phyloP scores from a whole-genome alignment of 2,329 filamentous ascomycete species.

The Fonsecaea monophora region DNA sequence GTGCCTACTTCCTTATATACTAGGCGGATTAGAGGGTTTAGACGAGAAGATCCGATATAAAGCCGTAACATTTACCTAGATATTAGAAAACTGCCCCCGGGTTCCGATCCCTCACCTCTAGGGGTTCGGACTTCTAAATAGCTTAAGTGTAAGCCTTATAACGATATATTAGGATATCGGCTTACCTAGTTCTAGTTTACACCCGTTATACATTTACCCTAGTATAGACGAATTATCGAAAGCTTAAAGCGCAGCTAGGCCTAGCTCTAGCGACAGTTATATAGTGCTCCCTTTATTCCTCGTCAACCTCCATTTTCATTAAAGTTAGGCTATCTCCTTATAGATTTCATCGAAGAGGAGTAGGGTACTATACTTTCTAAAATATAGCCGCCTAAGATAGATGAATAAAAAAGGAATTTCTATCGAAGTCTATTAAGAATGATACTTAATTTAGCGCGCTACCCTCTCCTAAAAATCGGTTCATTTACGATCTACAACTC shows the following conservation, averaged over 20 bases:
- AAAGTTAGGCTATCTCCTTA: too few species aligned
- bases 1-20: not conserved
- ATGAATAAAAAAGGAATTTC: too few species aligned
- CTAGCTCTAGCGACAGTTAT: too few species aligned
- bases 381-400: too few species aligned
- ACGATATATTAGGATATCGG: not conserved
- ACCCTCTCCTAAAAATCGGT: too few species aligned
- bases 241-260: not conserved
- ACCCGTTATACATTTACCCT: not conserved
- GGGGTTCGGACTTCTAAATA: not conserved
- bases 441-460: too few species aligned
- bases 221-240: not conserved
- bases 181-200: not conserved
- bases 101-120: not conserved
- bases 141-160: not conserved
- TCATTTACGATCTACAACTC: too few species aligned
- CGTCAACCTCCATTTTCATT: too few species aligned
- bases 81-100: not conserved
- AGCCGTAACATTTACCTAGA: not conserved
- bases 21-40: not conserved
- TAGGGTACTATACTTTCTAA: too few species aligned
- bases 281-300: too few species aligned
- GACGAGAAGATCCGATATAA: not conserved
- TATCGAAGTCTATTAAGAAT: too few species aligned
- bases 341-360: too few species aligned